phyloP scores from a whole-genome alignment of 176 grass and related monocot genomes.

The Oryza rufipogon region DNA sequence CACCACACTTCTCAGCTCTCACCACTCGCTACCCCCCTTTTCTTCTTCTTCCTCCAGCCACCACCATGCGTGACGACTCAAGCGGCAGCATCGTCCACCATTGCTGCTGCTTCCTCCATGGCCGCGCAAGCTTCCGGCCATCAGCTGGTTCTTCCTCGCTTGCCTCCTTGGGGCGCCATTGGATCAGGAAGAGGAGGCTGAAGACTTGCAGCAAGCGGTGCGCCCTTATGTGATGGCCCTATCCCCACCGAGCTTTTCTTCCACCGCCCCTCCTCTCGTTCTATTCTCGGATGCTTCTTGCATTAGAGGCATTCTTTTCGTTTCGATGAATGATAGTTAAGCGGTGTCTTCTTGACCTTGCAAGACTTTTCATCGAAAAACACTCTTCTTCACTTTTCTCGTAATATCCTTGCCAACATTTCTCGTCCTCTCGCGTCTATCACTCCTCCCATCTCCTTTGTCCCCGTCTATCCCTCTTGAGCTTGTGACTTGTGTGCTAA shows the following conservation, averaged over 20 bases:
- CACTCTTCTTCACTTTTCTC: fast-evolving
- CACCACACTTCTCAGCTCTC: neutral
- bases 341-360: constrained; percentile 51
- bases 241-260: constrained; percentile 46
- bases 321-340: neutral
- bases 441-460: neutral
- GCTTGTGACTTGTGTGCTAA: constrained; percentile 2
- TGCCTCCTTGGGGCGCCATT: neutral
- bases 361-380: constrained; percentile 29
- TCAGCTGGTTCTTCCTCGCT: neutral
- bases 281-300: neutral
- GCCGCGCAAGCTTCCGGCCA: constrained; percentile 22
- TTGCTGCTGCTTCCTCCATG: constrained; percentile 1
- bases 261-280: fast-evolving
- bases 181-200: neutral
- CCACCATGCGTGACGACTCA: constrained; percentile 22
- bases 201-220: neutral
- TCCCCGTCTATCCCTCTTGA: constrained; percentile 57
- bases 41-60: neutral
- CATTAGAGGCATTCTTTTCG: no score
- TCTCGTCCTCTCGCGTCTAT: neutral
- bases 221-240: constrained; percentile 8
- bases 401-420: fast-evolving
- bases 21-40: neutral
- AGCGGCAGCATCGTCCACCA: neutral